Base-by-base conservation (phyloP, 2,329 filamentous ascomycete genomes). In the Trichophyton simii region DNA sequence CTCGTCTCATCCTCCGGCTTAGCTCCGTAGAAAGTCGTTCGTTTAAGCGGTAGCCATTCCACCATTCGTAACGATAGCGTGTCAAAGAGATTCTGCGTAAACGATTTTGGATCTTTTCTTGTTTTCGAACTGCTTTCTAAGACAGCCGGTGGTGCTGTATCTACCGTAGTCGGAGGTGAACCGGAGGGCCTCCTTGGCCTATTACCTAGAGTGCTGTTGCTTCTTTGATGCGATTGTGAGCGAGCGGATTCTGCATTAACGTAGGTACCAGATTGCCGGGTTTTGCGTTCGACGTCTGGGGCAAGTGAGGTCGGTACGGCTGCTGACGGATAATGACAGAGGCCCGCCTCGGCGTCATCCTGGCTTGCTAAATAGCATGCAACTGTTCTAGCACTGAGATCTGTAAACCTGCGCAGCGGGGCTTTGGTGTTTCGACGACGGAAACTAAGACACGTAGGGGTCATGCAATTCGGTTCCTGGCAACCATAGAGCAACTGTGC, bases 401-500 rank as follows among this genome's bases (percentile, higher is more conserved):
- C 82, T 62, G 87, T 95, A 68, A 91, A 94, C 68, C 87, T 82
- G 63, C 89, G 85, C 67, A 90, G 82, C 1, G 89, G 89, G 0
- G 82, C 82, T 65, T 83, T 83, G 38, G 83, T 81, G 46, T 86
- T 76, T 66, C 87, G 82, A 72, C 82, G 87, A 61, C 88, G 84
- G 71, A 83, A 90, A 64, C 86, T 90, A 69, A 92, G 87, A 75
- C 91, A 96, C 13, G 89, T 92, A 13, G 89, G 76, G 1, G 85
- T 92, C 41, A 78, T 79, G 74, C 91, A 96, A 59, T 80, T 77
- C 60, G 80, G 76, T 65, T 82, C 83, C 64, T 83, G 83, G 71
- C 91, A 96, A 65, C 91, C 91, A 66, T 88, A 82, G 61, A 90
- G 83, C n/a, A 96, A 82, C 74, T 96, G 91, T 38, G 83, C 78